phyloP scores from a whole-genome alignment of 139 green algal species.

The Micractinium conductrix region DNA sequence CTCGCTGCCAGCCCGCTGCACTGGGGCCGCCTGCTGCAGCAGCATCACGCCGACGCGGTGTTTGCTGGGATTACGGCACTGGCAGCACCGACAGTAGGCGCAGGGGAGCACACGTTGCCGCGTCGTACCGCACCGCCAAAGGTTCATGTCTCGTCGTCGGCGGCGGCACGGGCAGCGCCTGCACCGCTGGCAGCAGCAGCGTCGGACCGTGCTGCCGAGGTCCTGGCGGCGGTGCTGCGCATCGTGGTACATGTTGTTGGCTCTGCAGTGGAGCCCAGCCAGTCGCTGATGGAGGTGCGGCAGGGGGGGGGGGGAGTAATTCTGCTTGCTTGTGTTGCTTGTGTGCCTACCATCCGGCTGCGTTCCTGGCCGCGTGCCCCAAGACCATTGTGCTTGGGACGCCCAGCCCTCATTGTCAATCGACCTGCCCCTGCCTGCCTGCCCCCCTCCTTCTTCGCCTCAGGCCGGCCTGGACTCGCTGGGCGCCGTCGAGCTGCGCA shows the following conservation, averaged over 20 bases:
- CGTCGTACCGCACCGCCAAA: too few species aligned
- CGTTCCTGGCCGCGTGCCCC: neutral
- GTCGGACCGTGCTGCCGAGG: neutral
- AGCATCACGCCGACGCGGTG: neutral
- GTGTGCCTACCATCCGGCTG: neutral
- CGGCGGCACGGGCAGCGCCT: too few species aligned
- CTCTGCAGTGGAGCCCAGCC: slow-evolving; percentile 34
- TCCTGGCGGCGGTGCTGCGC: neutral
- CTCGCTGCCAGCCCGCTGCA: slow-evolving; percentile 11
- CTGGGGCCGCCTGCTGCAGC: slow-evolving; percentile 18
- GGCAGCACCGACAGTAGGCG: too few species aligned
- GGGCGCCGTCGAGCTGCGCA: slow-evolving; percentile 54
- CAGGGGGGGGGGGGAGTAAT: neutral
- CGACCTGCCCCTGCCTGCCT: too few species aligned
- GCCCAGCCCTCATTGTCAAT: neutral
- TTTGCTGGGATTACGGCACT: too few species aligned
- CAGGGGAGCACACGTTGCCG: too few species aligned
- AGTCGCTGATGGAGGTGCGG: slow-evolving; percentile 68
- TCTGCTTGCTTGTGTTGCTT: neutral
- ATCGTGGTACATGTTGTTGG: neutral
- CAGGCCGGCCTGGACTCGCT: slow-evolving; percentile 77
- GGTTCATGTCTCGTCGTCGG: neutral
- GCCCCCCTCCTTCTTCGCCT: too few species aligned
- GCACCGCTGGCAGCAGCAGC: too few species aligned
- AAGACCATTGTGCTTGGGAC: neutral